Percentiles rank a stretch among this genome's conserved stretches.
Evolutionary conservation across 75 land plant genomes (phyloP).

Genomic region (Sequoiadendron giganteum): DNA sequence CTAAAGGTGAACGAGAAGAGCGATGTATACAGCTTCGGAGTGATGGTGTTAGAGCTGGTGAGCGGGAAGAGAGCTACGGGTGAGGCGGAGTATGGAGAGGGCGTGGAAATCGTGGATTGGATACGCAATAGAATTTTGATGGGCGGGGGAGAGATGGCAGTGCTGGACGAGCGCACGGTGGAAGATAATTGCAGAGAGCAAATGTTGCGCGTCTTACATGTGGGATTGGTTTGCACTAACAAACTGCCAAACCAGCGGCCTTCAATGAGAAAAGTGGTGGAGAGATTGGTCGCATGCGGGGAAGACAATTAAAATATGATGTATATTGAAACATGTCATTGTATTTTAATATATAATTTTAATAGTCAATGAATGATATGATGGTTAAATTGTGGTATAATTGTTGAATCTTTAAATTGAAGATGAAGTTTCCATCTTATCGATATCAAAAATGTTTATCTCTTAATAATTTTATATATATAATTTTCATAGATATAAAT

Average conservation of each 20-base stretch:
- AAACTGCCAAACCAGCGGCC: background rate
- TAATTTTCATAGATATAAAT: too few species aligned
- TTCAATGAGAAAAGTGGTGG: background rate
- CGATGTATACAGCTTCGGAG: constrained; percentile 51
- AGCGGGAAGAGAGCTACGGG: constrained; percentile 25
- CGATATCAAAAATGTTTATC: too few species aligned
- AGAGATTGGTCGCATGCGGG: background rate
- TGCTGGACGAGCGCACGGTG: background rate
- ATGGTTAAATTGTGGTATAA: too few species aligned
- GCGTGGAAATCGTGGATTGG: constrained; percentile 36
- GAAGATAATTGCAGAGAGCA: background rate
- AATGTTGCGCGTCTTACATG: background rate
- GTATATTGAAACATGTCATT: too few species aligned
- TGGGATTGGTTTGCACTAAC: background rate
- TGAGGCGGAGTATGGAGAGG: constrained; percentile 24
- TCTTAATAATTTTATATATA: too few species aligned
- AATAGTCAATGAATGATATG: too few species aligned
- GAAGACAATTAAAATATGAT: too few species aligned
- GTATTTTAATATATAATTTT: too few species aligned
- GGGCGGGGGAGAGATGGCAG: too few species aligned
- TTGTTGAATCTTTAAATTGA: too few species aligned
- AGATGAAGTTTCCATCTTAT: too few species aligned
- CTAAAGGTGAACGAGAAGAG: constrained; percentile 31
- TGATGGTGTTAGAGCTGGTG: constrained; percentile 39
- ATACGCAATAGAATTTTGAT: background rate